Conservation (phyloP, 1,139 yeast species). For the Suhomyces yuchorum region DNA sequence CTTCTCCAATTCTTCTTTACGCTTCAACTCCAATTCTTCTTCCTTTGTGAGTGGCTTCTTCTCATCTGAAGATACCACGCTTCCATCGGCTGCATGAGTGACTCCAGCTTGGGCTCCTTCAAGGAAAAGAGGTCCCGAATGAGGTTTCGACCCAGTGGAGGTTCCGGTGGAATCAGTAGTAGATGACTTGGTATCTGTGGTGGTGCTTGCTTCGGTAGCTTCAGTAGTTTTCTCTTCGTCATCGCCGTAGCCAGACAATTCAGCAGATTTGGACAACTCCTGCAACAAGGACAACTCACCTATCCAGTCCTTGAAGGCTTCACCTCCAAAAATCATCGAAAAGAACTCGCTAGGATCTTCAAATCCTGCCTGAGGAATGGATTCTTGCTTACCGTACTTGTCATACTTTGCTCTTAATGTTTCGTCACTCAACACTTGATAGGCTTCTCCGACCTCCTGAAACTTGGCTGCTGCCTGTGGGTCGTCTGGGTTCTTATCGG, state of each 20-base stretch:
- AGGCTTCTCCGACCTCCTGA: constrained; percentile 76
- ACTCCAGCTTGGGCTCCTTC: constrained; percentile 25
- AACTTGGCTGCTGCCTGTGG: constrained; percentile 74
- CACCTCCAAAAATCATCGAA: constrained; percentile 88
- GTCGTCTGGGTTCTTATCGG: constrained; percentile 92
- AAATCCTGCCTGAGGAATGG: constrained; percentile 79
- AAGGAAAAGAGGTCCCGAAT: constrained; percentile 14
- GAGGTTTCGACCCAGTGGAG: constrained; percentile 4
- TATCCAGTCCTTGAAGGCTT: constrained; percentile 62
- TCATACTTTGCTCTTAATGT: constrained; percentile 76
- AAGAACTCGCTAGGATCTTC: constrained; percentile 70
- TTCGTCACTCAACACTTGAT: constrained; percentile 80
- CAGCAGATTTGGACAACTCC: constrained; percentile 75
- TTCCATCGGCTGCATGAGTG: constrained; percentile 1
- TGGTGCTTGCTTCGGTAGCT: background rate
- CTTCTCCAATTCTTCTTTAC: constrained; percentile 67
- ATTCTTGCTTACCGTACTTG: constrained; percentile 81
- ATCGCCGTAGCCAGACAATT: constrained; percentile 50
- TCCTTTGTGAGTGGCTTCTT: constrained; percentile 31
- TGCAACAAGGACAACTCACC: constrained; percentile 89
- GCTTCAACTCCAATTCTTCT: constrained; percentile 48
- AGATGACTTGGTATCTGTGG: background rate
- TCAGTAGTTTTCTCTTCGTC: constrained; percentile 31
- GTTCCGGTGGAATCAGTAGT: constrained; percentile 4
- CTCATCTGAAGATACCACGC: constrained; percentile 17